A percentile compares a stretch with the other conserved stretches of the same genome.
Conservation (phyloP, 768 basidiomycete species). For the Austroboletus festivus region DNA sequence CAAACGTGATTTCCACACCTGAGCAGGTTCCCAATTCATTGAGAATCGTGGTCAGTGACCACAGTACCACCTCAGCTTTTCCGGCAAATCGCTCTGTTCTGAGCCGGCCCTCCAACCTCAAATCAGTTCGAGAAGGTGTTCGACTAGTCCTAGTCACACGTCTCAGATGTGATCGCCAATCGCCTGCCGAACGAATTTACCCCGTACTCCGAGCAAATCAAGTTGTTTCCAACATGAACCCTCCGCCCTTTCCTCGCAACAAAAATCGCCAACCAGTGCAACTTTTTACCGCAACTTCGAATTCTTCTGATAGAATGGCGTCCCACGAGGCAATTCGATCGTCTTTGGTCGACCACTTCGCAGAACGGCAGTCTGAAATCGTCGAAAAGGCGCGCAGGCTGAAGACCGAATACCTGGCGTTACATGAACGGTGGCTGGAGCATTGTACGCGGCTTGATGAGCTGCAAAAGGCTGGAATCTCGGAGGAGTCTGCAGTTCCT, state of each 20-base stretch:
- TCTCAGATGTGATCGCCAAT: conserved; percentile 55
- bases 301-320: conserved; percentile 34
- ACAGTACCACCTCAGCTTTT: conserved; percentile 15
- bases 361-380: conserved; percentile 46
- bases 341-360: conserved; percentile 53
- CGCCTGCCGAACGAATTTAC: conserved; percentile 57
- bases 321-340: conserved; percentile 41
- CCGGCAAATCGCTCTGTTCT: conserved; percentile 4
- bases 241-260: conserved; percentile 30
- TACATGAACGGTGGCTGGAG: conserved; percentile 70
- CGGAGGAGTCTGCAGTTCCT: conserved; percentile 39
- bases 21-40: conserved; percentile 13
- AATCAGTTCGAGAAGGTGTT: conserved; percentile 56
- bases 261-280: conserved; percentile 49
- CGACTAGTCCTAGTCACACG: conserved; percentile 62
- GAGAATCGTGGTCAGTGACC: conserved; percentile 30
- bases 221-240: conserved; percentile 36
- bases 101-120: conserved; percentile 23
- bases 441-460: conserved; percentile 72
- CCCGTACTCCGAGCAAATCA: conserved; percentile 64
- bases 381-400: conserved; percentile 55
- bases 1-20: conserved; percentile 8
- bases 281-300: conserved; percentile 37
- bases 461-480: conserved; percentile 28
- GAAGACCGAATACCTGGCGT: conserved; percentile 59